Percentiles rank a stretch among this genome's conserved stretches.
Conservation (phyloP, 306 rosid genomes). For the Parietaria judaica region DNA sequence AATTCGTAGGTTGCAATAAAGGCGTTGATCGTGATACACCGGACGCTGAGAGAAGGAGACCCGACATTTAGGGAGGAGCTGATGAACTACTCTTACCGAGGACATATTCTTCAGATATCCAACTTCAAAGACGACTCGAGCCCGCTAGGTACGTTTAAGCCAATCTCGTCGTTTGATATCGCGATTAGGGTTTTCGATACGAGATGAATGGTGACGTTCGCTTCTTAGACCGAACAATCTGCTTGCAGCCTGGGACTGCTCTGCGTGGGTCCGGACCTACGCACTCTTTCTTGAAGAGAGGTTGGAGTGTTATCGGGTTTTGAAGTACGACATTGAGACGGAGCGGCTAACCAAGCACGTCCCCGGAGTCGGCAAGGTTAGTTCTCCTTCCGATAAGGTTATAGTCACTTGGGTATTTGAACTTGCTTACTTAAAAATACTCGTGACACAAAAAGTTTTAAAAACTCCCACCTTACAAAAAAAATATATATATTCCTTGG, state of each 20-base stretch:
- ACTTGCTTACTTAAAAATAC: too few relatives aligned
- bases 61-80: conserved; percentile 80
- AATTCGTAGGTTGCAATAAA: conserved; percentile 76
- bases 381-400: neutral
- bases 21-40: conserved; percentile 83
- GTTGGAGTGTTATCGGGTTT: conserved; percentile 64
- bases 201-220: conserved; percentile 5
- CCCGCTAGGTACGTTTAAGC: conserved; percentile 42
- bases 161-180: conserved; percentile 2
- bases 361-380: conserved; percentile 42
- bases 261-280: conserved; percentile 85
- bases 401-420: too few relatives aligned
- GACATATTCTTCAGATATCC: conserved; percentile 73
- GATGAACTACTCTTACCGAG: conserved; percentile 46
- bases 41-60: conserved; percentile 93
- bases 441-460: too few relatives aligned
- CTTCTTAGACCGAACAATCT: conserved; percentile 21
- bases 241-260: conserved; percentile 93
- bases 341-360: conserved; percentile 59
- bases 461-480: too few relatives aligned
- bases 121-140: conserved; percentile 88
- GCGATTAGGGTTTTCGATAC: neutral
- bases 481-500: too few relatives aligned
- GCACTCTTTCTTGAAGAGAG: conserved; percentile 81
- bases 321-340: conserved; percentile 69